Base-by-base conservation (phyloP, 306 rosid species). In the Lathyrus oleraceus region DNA sequence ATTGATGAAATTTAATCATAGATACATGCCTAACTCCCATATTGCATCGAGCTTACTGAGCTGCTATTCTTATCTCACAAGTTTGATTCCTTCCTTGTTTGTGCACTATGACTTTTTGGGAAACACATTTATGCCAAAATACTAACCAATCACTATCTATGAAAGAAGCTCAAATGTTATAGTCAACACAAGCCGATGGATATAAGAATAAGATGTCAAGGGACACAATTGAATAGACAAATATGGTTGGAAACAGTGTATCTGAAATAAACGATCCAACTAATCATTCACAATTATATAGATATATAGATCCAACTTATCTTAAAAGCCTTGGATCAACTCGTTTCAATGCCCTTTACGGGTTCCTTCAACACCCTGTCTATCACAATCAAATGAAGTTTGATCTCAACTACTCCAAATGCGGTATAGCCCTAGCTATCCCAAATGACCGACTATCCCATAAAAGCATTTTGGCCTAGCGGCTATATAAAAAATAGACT, bases 1-100 rank as follows among this genome's bases (percentile, higher is more conserved):
- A 30, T 70, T 59, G 25, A 65, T 69, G 44, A 27, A 67, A 51
- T 12, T 67, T 35, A 2, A 47, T 66, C 39, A 30, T 15, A 27
- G 39, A 45, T 27, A 35, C 10, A 35, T 35, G 44, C 10, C 47
- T 36, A 35, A 16, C n/a, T 32, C 44, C 11, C 62, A 20, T 21
- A 53, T 53, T 53, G 32, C 32, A 30, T 21, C 12, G 30, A 53
- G 59, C 59, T 20, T 52, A 10, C 21, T 52, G 59, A 52, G 15
- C 15, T 17, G 19, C 25, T 21, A 20, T 4, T 52, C n/a, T 52
- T 20, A 52, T 52, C 5, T 17, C 59, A 20, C 28, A 10, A 52
- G 10, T 11, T 52, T 52, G n/a, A 52, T 52, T 52, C 30, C 59
- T 52, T 19, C 28, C 28, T 48, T 52, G 59, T 52, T 48, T 52